Percentiles rank a stretch among this genome's conserved stretches.
Evolutionary conservation across 2,329 filamentous ascomycete species (phyloP).

Genomic region (Paramyrothecium sp.): DNA sequence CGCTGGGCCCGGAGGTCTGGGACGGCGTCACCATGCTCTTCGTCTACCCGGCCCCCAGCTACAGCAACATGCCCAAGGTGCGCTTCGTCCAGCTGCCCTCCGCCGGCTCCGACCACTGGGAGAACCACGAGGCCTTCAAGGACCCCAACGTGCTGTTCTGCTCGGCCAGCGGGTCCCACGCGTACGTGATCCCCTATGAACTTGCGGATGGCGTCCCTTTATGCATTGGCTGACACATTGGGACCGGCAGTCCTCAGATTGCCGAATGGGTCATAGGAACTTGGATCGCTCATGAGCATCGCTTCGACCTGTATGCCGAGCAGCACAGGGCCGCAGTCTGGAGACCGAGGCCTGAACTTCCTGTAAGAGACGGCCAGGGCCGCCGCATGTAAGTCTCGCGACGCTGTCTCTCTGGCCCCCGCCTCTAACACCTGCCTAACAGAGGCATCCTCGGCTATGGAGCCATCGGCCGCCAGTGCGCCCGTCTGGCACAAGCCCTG

Average conservation of each 20-base stretch:
- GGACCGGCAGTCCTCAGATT: conserved; percentile 29
- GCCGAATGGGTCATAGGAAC: conserved; percentile 39
- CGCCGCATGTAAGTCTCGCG: conserved; percentile 28
- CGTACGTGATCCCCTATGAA: conserved; percentile 28
- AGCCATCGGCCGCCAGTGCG: conserved; percentile 41
- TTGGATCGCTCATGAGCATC: conserved; percentile 30
- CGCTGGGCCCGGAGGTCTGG: conserved; percentile 28
- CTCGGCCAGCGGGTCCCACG: conserved; percentile 39
- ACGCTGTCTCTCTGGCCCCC: not conserved
- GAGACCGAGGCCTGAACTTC: conserved; percentile 14
- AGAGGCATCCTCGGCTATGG: conserved; percentile 42
- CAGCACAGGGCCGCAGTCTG: conserved; percentile 26
- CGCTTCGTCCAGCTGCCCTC: conserved; percentile 44
- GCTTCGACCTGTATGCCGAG: conserved; percentile 25
- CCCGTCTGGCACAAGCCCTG: conserved; percentile 51
- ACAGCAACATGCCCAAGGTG: conserved; percentile 29
- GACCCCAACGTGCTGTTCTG: conserved; percentile 34
- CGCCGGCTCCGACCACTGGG: conserved; percentile 42
- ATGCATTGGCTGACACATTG: too few relatives aligned
- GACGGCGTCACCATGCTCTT: conserved; percentile 40
- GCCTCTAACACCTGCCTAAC: not conserved
- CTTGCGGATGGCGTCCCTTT: too few relatives aligned
- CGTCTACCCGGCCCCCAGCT: conserved; percentile 27
- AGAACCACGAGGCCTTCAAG: conserved; percentile 28
- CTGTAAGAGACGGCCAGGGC: conserved; percentile 27